Evolutionary conservation across 176 grass and related monocot species (phyloP).

Genomic region (Avena eriantha): DNA sequence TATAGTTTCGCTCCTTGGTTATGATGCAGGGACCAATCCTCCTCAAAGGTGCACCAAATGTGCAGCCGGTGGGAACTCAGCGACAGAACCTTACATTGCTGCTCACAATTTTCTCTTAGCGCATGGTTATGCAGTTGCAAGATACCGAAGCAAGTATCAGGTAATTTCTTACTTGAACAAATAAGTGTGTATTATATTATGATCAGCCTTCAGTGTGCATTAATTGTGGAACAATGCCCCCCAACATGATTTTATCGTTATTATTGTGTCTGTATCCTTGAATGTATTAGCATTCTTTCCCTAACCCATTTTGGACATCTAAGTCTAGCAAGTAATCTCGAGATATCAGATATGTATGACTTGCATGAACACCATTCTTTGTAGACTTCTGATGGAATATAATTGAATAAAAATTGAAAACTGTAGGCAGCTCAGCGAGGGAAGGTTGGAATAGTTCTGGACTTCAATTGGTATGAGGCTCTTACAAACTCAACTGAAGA

Average conservation of each 20-base stretch:
- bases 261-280: conserved; percentile 1
- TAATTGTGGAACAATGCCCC: conserved; percentile 9
- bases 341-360: neutral
- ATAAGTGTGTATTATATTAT: neutral
- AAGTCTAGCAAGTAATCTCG: neutral
- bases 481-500: conserved; percentile 70
- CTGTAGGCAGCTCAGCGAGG: conserved; percentile 61
- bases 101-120: conserved; percentile 74
- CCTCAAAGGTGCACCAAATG: conserved; percentile 61
- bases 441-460: conserved; percentile 73
- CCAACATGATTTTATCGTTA: neutral
- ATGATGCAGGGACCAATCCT: conserved; percentile 53
- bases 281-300: neutral
- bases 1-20: conserved; percentile 63
- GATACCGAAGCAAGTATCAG: conserved; percentile 72
- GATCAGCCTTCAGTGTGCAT: neutral
- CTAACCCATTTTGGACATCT: neutral
- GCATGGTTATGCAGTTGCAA: conserved; percentile 71
- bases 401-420: conserved; percentile 2
- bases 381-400: conserved; percentile 11
- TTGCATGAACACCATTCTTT: neutral
- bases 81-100: conserved; percentile 72
- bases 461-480: conserved; percentile 76
- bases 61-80: conserved; percentile 61
- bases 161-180: conserved; percentile 55